Base-by-base conservation (phyloP, 192 early-diverging fungal genomes). In the Dissophora ornata region DNA sequence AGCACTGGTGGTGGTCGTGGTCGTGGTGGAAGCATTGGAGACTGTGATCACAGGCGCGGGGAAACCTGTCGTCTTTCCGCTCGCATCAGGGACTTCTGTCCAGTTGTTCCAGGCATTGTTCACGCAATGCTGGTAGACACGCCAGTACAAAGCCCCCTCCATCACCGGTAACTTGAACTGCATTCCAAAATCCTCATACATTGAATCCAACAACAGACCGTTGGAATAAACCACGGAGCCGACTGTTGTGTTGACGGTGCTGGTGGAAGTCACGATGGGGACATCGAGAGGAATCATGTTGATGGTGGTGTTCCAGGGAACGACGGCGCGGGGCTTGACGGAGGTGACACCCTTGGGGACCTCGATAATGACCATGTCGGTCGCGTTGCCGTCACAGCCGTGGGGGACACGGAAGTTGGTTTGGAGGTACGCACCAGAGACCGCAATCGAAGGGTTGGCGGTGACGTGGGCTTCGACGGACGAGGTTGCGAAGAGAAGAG, bases 321-420 rank as follows among this genome's bases (percentile, higher is more conserved):
- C 19, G 34, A 51, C 40, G 19, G 57, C 57, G 26, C 44, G 55
- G 50, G 71, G 71, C 63, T 67, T 77, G 64, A 77, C 71, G 16
- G 71, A 59, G 51, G 71, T 44, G 21, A 77, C 71, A 24, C 58
- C 52, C 71, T 77, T 66, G 56, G 71, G 71, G 52, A 77, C 67
- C 58, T 77, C 56, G 36, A 77, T 28, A 47, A 60, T 77, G 52
- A 77, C 63, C 25, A 53, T 16, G 50, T 77, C 64, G 42, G 71
- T 77, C 25, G 63, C 30, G 52, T 77, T 77, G 19, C 71, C 71
- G 24, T 77, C 64, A 15, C 71, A 77, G 22, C 71, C 71, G 49
- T 77, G 71, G 24, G 71, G 71, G 45, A 77, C 71, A 42, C 71
- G 71, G 64, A 77, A 77, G 58, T 67, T 77, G 52, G 71, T 53